These are phyloP conservation scores for Vitis hybrid DNA, from an alignment of 177 flowering plant genomes.

Conservation along the genomic window DNA sequence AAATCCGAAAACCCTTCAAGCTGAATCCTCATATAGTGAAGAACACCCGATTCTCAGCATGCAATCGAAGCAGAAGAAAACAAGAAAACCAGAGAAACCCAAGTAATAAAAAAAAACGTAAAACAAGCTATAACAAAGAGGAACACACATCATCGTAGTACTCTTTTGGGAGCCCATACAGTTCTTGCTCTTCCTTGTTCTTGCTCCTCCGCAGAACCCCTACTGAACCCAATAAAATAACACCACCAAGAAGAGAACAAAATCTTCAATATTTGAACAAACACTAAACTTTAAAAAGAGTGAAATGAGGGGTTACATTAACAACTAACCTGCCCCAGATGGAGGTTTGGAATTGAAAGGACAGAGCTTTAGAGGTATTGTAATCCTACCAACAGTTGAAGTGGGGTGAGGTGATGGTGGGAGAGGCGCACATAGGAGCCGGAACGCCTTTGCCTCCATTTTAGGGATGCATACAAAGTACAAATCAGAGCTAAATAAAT, in stretches of 20 bases:
- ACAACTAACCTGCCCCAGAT: slow-evolving; percentile 22
- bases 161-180: slow-evolving; percentile 61
- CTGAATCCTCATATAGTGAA: background rate
- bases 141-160: slow-evolving; percentile 67
- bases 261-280: background rate
- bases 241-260: background rate
- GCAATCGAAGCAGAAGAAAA: background rate
- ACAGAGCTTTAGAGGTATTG: background rate
- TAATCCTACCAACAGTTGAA: slow-evolving; percentile 3
- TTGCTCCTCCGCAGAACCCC: slow-evolving; percentile 33
- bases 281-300: slow-evolving; percentile 3
- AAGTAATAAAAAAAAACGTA: background rate
- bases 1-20: background rate
- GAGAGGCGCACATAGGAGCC: slow-evolving; percentile 25
- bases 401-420: background rate
- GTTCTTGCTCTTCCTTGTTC: slow-evolving; percentile 41
- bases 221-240: background rate
- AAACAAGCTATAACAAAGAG: background rate
- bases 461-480: too few relatives aligned
- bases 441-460: slow-evolving; percentile 36
- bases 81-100: background rate
- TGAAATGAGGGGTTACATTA: background rate
- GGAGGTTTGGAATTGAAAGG: slow-evolving; percentile 14
- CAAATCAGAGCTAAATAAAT: too few relatives aligned
- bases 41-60: background rate